These are phyloP conservation scores for Zymoseptoria brevis DNA, from an alignment of 2,329 filamentous ascomycete genomes.

Conservation along the genomic window DNA sequence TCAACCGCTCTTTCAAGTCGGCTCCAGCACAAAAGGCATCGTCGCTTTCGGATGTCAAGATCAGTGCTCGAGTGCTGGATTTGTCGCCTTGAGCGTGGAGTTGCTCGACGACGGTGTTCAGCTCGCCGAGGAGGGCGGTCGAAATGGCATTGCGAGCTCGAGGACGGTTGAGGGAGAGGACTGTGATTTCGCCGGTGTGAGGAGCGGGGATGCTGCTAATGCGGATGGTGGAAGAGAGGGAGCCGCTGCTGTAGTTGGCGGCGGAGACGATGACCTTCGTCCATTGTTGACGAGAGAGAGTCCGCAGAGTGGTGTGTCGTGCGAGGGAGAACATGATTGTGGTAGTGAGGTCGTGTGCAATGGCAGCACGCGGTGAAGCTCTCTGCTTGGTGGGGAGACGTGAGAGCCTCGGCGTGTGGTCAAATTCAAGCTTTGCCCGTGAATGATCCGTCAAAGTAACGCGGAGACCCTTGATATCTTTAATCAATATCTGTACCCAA, in stretches of 20 bases:
- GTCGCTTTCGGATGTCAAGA: conserved; percentile 79
- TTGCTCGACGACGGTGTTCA: conserved; percentile 64
- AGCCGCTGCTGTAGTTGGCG: conserved; percentile 12
- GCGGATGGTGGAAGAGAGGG: conserved; percentile 44
- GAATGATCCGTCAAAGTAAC: too few relatives aligned
- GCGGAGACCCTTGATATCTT: too few relatives aligned
- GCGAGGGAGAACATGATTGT: background rate
- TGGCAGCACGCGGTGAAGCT: background rate
- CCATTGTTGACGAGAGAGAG: conserved; percentile 7
- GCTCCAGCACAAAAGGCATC: conserved; percentile 88
- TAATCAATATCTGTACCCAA: too few relatives aligned
- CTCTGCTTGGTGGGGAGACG: background rate
- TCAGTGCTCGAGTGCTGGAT: conserved; percentile 65
- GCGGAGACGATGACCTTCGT: conserved; percentile 1
- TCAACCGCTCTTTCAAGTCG: conserved; percentile 79
- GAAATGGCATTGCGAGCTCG: conserved; percentile 87
- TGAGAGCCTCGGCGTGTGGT: background rate
- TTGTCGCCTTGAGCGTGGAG: conserved; percentile 52
- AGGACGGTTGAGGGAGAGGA: conserved; percentile 81
- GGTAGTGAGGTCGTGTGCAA: background rate
- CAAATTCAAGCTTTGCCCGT: too few relatives aligned
- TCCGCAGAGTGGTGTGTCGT: background rate
- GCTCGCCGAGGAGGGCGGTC: conserved; percentile 60
- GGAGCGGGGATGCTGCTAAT: conserved; percentile 69
- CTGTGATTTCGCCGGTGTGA: conserved; percentile 72